Base-by-base conservation (phyloP, 257 asterid species). In the Lantana camara region DNA sequence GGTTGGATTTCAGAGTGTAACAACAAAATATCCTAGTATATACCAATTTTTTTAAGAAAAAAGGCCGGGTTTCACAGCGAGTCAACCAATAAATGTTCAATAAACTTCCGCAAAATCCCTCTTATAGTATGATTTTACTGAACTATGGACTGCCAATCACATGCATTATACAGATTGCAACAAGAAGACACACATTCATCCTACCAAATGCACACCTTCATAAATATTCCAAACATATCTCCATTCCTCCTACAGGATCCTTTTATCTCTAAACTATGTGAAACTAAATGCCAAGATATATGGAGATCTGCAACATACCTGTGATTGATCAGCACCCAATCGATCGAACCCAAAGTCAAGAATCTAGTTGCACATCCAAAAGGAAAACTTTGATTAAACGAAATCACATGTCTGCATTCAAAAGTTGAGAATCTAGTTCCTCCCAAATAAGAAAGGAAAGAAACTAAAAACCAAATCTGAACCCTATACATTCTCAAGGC, bases 271-370 rank as follows among this genome's bases (percentile, higher is more conserved):
- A 37, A 46, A 4, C 13, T 5, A 37, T 11, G 59, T 27, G 17
- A 66, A 24, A 60, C 16, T 41, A n/a, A 66, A 45, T 57, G 22
- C 48, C 13, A 32, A 19, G 52, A 47, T 4, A 64, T 15, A 63
- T 38, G 68, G 20, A 45, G 64, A 66, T 32, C 54, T 63, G 60
- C 19, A 67, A 29, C 56, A 46, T 80, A 93, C 99, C 99, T 82
- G 84, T 44, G 99, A 85, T 71, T 87, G 95, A 76, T 85, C 96
- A 61, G 96, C 97, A 48, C 99, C 99, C 83, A 93, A 68, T 45
- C 99, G 95, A 76, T 93, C 97, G 49, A 93, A 90, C 73, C 85
- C 99, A 60, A 93, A 93, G 83, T 93, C 99, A 60, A 93, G 96
- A 76, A 93, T 84, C 99, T 93, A 60, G 68, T 78, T 27, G 63